Conservation (phyloP, 192 early-diverging fungal genomes). For the Gonapodya sp. region DNA sequence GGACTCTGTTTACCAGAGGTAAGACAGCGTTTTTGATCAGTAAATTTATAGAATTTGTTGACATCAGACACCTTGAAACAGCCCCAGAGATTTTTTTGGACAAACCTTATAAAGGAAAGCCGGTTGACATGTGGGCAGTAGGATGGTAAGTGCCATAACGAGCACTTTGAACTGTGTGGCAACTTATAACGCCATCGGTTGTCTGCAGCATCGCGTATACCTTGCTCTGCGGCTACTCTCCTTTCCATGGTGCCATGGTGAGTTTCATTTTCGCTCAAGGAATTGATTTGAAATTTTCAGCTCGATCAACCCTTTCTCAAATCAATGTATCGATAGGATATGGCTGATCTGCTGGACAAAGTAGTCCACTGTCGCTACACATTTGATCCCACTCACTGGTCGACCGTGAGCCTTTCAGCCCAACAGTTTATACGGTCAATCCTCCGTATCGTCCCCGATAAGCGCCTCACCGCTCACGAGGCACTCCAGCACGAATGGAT, state of each 20-base stretch:
- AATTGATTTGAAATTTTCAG: background rate
- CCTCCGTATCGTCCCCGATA: conserved; percentile 53
- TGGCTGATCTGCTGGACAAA: background rate
- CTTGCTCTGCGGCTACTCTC: conserved; percentile 59
- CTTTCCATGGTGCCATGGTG: conserved; percentile 61
- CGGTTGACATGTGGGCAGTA: conserved; percentile 30
- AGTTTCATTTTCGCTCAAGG: conserved; percentile 35
- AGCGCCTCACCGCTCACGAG: conserved; percentile 63
- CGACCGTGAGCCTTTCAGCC: conserved; percentile 26
- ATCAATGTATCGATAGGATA: too few species aligned
- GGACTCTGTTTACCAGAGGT: background rate
- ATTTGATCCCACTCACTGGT: too few species aligned
- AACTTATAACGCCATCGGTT: conserved; percentile 38
- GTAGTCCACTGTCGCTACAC: background rate
- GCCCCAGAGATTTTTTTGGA: conserved; percentile 36
- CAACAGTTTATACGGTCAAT: conserved; percentile 60
- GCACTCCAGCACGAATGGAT: conserved; percentile 70
- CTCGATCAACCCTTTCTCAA: conserved; percentile 39
- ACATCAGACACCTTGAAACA: too few species aligned
- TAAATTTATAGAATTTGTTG: conserved; percentile 8
- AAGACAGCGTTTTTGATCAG: background rate
- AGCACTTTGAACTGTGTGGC: background rate
- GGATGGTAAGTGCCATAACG: background rate
- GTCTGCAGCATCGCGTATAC: conserved; percentile 69
- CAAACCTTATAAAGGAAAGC: conserved; percentile 48